Conservation (phyloP, 2,329 filamentous ascomycete genomes). For the Apiospora hydei region DNA sequence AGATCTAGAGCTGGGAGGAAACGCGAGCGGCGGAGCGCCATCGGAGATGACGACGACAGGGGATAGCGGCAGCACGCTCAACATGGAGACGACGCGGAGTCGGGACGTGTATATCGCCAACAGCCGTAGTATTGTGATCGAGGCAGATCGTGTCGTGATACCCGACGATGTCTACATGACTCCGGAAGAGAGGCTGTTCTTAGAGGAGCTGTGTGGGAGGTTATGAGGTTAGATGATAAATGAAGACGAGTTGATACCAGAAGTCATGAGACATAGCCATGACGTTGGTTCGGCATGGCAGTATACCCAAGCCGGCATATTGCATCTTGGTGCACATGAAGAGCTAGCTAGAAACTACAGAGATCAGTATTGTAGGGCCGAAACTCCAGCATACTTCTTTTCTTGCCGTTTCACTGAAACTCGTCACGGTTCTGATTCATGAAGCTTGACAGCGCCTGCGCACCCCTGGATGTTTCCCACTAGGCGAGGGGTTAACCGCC, state of each 20-base stretch:
- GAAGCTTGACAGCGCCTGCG: too few species aligned
- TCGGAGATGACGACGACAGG: neutral
- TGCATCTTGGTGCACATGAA: too few species aligned
- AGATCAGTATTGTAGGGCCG: too few species aligned
- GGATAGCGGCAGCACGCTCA: constrained; percentile 7
- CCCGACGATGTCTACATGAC: constrained; percentile 20
- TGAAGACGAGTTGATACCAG: neutral
- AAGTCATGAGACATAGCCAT: neutral
- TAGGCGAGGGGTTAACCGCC: neutral
- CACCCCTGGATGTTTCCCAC: too few species aligned
- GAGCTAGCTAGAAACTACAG: too few species aligned
- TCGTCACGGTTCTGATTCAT: too few species aligned
- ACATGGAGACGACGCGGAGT: neutral
- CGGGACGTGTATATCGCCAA: neutral
- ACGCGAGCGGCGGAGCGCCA: neutral
- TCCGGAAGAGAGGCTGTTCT: constrained; percentile 20
- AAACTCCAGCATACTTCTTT: too few species aligned
- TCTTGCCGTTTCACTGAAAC: too few species aligned
- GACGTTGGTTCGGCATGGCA: too few species aligned
- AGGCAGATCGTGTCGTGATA: constrained; percentile 8
- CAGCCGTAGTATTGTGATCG: constrained; percentile 8
- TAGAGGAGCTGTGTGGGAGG: constrained; percentile 23
- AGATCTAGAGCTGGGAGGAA: neutral
- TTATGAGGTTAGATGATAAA: neutral
- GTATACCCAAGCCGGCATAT: too few species aligned